Evolutionary conservation across 1,139 yeast species (phyloP), one percentile per base, ranked within the genome.

Genomic region (Lodderomyces jiufengensis): DNA sequence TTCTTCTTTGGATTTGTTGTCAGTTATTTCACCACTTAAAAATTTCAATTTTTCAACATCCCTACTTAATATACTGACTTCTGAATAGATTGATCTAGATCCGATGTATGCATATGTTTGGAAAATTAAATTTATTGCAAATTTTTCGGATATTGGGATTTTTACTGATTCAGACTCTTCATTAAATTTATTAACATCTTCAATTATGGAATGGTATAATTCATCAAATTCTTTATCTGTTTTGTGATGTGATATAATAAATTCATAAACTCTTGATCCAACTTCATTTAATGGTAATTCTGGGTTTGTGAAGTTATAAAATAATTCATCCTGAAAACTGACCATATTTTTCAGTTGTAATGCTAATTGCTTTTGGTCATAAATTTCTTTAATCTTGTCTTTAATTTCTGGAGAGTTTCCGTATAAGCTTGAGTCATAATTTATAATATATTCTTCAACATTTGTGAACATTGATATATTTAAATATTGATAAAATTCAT

Each of bases 81-180:
- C 88, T 39, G 95, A 95, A 16, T 95, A 85, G 32, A 90, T 73
- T 0, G 97, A 88, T 54, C 97, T 76, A 32, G 87, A 83, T 18
- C 97, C 97, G 42, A 88, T 80, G 50, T 80, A 82, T 32, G 94
- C 84, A 38, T 87, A 71, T 0, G 84, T 71, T 51, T 86, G 90
- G 46, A 83, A 70, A 16, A 88, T 60, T 20, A 85, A 62, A 25
- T 83, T 76, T 29, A 83, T 66, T 28, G 78, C 55, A 41, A 80
- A 72, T 58, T 46, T 72, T 64, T 26, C 24, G 3, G 35, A 30
- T 10, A 20, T 26, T 5, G 31, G 26, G 3, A 32, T 12, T 24
- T 24, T 5, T 5, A 9, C 9, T 5, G 26, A 24, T 18, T n/a
- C n/a, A n/a, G 20, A 18, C 4, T 7, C 11, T 15, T 16, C 24